Percentiles rank a stretch among this genome's conserved stretches.
Evolutionary conservation across 768 basidiomycete species (phyloP).

Genomic region (Fomitopsis pulvina): DNA sequence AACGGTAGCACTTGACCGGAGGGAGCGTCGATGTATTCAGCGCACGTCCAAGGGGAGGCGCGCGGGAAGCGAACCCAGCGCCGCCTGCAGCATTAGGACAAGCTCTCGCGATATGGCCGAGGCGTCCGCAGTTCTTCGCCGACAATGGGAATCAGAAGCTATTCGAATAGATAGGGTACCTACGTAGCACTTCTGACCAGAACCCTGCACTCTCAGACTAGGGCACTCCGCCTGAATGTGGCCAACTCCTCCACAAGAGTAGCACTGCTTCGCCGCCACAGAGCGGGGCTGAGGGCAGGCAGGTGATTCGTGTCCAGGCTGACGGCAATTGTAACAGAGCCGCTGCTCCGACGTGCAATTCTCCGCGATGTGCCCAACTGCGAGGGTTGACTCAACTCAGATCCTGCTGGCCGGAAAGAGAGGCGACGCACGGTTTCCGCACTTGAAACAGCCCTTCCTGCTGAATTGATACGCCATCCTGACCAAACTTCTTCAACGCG

Average conservation of each 20-base stretch:
- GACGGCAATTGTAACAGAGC: constrained; percentile 91
- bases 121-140: constrained; percentile 67
- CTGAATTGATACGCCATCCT: constrained; percentile 80
- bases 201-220: constrained; percentile 62
- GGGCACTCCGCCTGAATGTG: constrained; percentile 88
- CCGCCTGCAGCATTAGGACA: constrained; percentile 52
- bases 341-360: constrained; percentile 84
- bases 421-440: constrained; percentile 72
- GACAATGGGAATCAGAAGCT: constrained; percentile 1
- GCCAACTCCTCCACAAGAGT: constrained; percentile 88
- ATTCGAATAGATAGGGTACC: neutral
- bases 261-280: constrained; percentile 84
- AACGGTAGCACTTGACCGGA: constrained; percentile 84
- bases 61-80: constrained; percentile 53
- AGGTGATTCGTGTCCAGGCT: constrained; percentile 90
- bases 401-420: constrained; percentile 2
- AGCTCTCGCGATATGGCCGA: constrained; percentile 75
- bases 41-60: constrained; percentile 67
- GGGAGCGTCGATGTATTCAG: constrained; percentile 73
- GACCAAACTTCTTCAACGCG: constrained; percentile 32
- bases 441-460: constrained; percentile 90
- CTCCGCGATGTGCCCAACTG: constrained; percentile 92
- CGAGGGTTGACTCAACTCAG: neutral
- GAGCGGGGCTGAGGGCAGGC: constrained; percentile 81
- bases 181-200: constrained; percentile 81